A percentile compares a stretch with the other conserved stretches of the same genome.
These are phyloP conservation scores for Camellia japonica DNA, from an alignment of 148 eudicot species.

Conservation along the genomic window DNA sequence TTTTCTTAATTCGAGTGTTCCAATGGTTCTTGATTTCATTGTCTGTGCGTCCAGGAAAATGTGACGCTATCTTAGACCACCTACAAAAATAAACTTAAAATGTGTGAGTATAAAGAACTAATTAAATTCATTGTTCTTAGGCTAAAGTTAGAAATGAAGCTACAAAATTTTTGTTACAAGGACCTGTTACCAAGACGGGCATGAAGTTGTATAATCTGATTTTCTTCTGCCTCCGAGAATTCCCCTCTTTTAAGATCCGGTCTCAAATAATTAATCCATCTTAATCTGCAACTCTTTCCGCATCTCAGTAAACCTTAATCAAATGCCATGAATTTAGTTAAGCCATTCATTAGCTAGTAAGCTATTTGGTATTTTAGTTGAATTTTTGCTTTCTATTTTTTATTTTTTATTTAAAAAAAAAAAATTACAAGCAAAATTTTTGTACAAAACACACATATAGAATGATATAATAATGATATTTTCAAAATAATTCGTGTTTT, in stretches of 20 bases:
- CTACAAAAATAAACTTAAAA: constrained; percentile 15
- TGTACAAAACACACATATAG: too few relatives aligned
- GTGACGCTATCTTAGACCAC: constrained; percentile 52
- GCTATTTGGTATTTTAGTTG: too few relatives aligned
- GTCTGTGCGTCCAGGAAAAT: constrained; percentile 52
- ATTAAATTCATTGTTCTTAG: too few relatives aligned
- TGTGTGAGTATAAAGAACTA: neutral
- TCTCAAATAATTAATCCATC: constrained; percentile 82
- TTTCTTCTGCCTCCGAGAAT: constrained; percentile 59
- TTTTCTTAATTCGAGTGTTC: constrained; percentile 51
- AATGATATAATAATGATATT: too few relatives aligned
- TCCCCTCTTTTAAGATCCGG: constrained; percentile 78
- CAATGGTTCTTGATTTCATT: constrained; percentile 52
- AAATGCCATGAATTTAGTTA: neutral
- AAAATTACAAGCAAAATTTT: too few relatives aligned
- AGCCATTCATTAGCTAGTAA: neutral
- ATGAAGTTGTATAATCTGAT: constrained; percentile 73
- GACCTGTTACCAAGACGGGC: constrained; percentile 77
- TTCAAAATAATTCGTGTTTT: too few relatives aligned
- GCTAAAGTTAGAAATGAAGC: too few relatives aligned
- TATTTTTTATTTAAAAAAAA: too few relatives aligned
- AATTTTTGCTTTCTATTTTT: too few relatives aligned
- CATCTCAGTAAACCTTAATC: constrained; percentile 66
- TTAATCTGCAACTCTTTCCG: constrained; percentile 78
- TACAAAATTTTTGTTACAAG: too few relatives aligned